Percentiles rank a stretch among this genome's conserved stretches.
These are phyloP conservation scores for Picea abies DNA, from an alignment of 83 land plant species.

Conservation along the genomic window DNA sequence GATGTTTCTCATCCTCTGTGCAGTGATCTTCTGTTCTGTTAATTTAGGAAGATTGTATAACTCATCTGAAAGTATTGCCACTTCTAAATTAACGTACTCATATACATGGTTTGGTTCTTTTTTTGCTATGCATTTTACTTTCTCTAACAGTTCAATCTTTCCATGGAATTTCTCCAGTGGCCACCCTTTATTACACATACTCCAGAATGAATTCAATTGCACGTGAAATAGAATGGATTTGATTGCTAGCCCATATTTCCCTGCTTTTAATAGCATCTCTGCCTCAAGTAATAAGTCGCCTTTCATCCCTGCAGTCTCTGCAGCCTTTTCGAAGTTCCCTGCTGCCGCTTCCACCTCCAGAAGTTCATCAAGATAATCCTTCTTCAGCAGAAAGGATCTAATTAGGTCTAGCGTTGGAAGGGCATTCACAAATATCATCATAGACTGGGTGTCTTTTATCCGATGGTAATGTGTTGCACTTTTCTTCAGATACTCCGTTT, in stretches of 20 bases:
- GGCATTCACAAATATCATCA: too few relatives aligned
- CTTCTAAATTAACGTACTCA: constrained; percentile 18
- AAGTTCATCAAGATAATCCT: constrained; percentile 50
- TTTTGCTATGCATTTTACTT: constrained; percentile 33
- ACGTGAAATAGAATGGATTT: constrained; percentile 33
- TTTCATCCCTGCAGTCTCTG: constrained; percentile 42
- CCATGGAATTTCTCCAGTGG: constrained; percentile 26
- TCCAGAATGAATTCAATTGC: constrained; percentile 28
- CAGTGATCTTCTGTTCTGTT: constrained; percentile 1
- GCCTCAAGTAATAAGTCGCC: constrained; percentile 47
- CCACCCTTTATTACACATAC: constrained; percentile 45
- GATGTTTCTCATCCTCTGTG: constrained; percentile 11
- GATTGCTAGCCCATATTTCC: constrained; percentile 25
- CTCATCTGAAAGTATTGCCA: constrained; percentile 18
- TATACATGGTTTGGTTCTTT: background rate
- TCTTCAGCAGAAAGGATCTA: constrained; percentile 38
- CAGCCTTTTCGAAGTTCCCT: constrained; percentile 1
- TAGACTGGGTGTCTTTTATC: too few relatives aligned
- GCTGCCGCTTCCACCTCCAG: constrained; percentile 47
- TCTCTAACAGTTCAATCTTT: constrained; percentile 35
- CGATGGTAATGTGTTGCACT: too few relatives aligned
- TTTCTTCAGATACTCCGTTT: constrained; percentile 25
- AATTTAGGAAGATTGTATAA: constrained; percentile 1
- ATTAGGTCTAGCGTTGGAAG: constrained; percentile 35
- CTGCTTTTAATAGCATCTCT: constrained; percentile 49